Conservation (phyloP, 192 early-diverging fungal species). For the Rhizophagus prolifer region DNA sequence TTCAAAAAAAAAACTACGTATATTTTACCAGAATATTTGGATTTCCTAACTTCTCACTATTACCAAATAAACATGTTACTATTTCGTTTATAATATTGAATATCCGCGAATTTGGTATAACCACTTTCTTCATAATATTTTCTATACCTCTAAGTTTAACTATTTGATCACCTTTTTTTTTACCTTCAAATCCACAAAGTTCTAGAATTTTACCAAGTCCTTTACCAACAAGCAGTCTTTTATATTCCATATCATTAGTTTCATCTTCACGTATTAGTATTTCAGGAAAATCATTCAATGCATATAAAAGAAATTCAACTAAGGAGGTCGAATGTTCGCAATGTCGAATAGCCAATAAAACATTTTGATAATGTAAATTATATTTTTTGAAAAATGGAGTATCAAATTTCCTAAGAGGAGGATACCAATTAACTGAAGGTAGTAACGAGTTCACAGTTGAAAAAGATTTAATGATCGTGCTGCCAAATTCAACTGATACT, state of each 20-base stretch:
- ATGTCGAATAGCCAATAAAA: slow-evolving; percentile 47
- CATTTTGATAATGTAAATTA: slow-evolving; percentile 30
- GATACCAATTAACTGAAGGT: slow-evolving; percentile 59
- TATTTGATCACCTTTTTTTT: slow-evolving; percentile 24
- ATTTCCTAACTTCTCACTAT: not conserved
- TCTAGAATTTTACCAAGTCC: slow-evolving; percentile 50
- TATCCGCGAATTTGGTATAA: slow-evolving; percentile 39
- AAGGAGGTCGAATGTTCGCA: slow-evolving; percentile 48
- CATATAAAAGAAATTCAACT: slow-evolving; percentile 50
- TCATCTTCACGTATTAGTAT: not conserved
- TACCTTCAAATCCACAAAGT: slow-evolving; percentile 40
- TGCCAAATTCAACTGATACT: slow-evolving; percentile 21
- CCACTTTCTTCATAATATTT: slow-evolving; percentile 42
- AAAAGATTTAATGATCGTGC: slow-evolving; percentile 13
- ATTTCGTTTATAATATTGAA: slow-evolving; percentile 38
- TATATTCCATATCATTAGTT: slow-evolving; percentile 7
- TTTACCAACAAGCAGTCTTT: slow-evolving; percentile 40
- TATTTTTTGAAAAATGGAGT: slow-evolving; percentile 15
- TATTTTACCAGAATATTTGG: slow-evolving; percentile 11
- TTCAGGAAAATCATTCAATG: slow-evolving; percentile 31
- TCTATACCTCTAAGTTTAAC: slow-evolving; percentile 43
- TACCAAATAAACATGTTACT: slow-evolving; percentile 32
- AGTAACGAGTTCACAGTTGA: slow-evolving; percentile 32
- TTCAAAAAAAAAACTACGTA: too few relatives aligned
- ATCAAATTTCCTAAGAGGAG: slow-evolving; percentile 35